Evolutionary conservation across 1,284 basidiomycete genomes (phyloP).

Genomic region (Fomitopsis pinicola): DNA sequence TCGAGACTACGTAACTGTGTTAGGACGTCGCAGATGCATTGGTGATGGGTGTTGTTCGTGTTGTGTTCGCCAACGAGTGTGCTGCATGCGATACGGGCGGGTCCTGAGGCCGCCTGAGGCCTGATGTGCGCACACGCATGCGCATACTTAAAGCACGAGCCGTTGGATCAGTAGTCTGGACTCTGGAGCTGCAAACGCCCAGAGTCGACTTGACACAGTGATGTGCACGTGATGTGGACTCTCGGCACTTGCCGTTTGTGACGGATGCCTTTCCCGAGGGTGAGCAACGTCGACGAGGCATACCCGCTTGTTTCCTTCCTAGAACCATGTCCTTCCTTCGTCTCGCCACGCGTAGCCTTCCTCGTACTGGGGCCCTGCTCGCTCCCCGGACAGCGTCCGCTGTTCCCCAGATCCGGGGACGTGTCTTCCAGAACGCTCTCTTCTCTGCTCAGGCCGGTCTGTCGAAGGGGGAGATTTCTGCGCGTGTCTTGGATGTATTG

Average conservation of each 20-base stretch:
- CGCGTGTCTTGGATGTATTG: constrained; percentile 84
- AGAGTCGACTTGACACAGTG: too few relatives aligned
- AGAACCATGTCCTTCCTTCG: constrained; percentile 39
- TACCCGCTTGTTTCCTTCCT: background rate
- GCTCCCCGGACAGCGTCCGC: constrained; percentile 23
- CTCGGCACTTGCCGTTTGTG: constrained; percentile 13
- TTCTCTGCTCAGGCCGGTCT: constrained; percentile 81
- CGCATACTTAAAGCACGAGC: too few relatives aligned
- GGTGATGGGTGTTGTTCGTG: too few relatives aligned
- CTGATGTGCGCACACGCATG: too few relatives aligned
- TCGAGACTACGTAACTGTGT: too few relatives aligned
- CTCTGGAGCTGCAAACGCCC: background rate
- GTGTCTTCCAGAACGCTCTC: constrained; percentile 40
- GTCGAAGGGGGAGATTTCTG: constrained; percentile 73
- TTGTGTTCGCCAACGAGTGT: too few relatives aligned
- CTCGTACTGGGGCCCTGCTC: constrained; percentile 19
- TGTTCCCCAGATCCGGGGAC: constrained; percentile 25
- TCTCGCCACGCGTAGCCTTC: constrained; percentile 32
- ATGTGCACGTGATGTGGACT: background rate
- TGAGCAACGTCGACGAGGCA: background rate
- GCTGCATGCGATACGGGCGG: too few relatives aligned
- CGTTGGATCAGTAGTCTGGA: too few relatives aligned
- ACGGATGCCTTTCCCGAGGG: constrained; percentile 2
- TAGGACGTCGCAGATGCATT: too few relatives aligned
- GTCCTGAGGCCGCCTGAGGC: too few relatives aligned